Conservation (phyloP, 1,139 yeast species). For the Kodamaea sp. region DNA sequence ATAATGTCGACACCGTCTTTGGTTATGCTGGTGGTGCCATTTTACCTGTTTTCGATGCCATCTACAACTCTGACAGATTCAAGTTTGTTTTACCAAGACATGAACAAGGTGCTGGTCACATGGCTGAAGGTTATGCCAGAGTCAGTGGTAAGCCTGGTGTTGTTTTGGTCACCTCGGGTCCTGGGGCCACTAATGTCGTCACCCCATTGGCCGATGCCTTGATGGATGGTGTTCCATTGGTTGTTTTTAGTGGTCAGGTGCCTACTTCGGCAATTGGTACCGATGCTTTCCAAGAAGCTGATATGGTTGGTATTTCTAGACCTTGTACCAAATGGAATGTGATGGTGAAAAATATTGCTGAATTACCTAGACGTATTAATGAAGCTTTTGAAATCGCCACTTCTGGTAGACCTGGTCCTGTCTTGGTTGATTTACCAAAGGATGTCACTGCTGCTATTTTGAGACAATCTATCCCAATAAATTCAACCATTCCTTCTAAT, state of each 20-base stretch:
- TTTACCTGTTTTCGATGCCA: slow-evolving; percentile 95
- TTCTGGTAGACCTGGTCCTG: slow-evolving; percentile 97
- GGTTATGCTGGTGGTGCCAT: slow-evolving; percentile 99
- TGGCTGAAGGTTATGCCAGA: slow-evolving; percentile 99
- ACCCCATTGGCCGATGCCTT: slow-evolving; percentile 98
- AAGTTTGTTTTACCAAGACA: slow-evolving; percentile 91
- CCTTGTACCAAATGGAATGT: slow-evolving; percentile 99
- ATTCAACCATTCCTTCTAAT: slow-evolving; percentile 78
- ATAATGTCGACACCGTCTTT: slow-evolving; percentile 88
- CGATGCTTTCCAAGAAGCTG: slow-evolving; percentile 99
- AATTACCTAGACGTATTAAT: slow-evolving; percentile 90
- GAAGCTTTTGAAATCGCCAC: slow-evolving; percentile 98
- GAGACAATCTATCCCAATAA: slow-evolving; percentile 81
- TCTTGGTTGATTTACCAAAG: slow-evolving; percentile 93
- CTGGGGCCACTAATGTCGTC: slow-evolving; percentile 96
- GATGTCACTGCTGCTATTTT: slow-evolving; percentile 93
- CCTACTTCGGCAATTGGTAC: slow-evolving; percentile 95
- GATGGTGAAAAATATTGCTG: slow-evolving; percentile 93
- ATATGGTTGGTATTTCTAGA: slow-evolving; percentile 92
- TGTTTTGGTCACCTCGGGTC: slow-evolving; percentile 95
- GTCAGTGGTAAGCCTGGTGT: slow-evolving; percentile 98
- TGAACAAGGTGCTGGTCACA: slow-evolving; percentile 99
- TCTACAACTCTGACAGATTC: slow-evolving; percentile 84
- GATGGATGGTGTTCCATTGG: slow-evolving; percentile 95
- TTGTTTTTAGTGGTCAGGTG: slow-evolving; percentile 97